These are phyloP conservation scores for Aspergillus sp. DNA, from an alignment of 2,329 filamentous ascomycete genomes.

Conservation along the genomic window DNA sequence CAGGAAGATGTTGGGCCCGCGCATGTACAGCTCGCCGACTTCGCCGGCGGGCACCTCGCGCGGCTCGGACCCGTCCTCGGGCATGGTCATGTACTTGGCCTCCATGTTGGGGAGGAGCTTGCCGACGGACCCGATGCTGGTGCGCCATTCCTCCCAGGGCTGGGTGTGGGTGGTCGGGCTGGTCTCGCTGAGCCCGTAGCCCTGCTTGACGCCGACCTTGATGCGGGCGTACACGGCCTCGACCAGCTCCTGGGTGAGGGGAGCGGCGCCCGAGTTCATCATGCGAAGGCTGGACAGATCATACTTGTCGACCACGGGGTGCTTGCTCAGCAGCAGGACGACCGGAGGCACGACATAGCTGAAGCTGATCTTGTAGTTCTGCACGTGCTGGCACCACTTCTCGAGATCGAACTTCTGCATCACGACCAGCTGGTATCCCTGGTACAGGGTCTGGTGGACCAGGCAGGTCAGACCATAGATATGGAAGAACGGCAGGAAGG, in stretches of 20 bases:
- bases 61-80: constrained; percentile 49
- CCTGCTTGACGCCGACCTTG: constrained; percentile 81
- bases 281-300: constrained; percentile 76
- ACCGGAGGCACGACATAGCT: constrained; percentile 83
- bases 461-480: constrained; percentile 82
- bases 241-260: constrained; percentile 76
- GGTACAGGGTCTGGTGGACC: constrained; percentile 66
- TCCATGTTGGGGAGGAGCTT: constrained; percentile 74
- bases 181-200: constrained; percentile 87
- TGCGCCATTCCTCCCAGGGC: constrained; percentile 72
- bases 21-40: constrained; percentile 68
- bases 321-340: constrained; percentile 75
- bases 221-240: constrained; percentile 72
- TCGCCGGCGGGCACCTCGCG: constrained; percentile 61
- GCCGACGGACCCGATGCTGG: constrained; percentile 75
- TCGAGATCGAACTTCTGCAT: constrained; percentile 81
- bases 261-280: constrained; percentile 85
- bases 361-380: constrained; percentile 73
- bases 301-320: constrained; percentile 75
- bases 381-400: constrained; percentile 72
- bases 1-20: constrained; percentile 63
- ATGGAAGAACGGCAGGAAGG: constrained; percentile 85
- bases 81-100: constrained; percentile 70
- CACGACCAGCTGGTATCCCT: constrained; percentile 66
- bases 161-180: constrained; percentile 76